A percentile compares a stretch with the other conserved stretches of the same genome.
Evolutionary conservation across 2,329 filamentous ascomycete genomes (phyloP).

Genomic region (Thermothelomyces thermophilus): DNA sequence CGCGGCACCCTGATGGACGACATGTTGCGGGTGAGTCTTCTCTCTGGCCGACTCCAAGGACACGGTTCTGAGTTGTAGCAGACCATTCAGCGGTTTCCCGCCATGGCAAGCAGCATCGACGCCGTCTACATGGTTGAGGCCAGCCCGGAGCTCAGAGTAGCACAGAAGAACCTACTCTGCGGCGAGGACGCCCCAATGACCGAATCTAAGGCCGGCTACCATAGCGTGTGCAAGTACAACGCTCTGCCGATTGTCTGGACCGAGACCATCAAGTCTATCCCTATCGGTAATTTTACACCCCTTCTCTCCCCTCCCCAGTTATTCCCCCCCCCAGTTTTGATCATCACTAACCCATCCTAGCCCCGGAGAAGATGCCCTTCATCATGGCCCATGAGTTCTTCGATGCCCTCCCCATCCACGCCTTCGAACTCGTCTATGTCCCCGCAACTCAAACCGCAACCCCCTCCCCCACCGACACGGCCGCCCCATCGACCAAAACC

Average conservation of each 20-base stretch:
- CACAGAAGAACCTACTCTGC: conserved; percentile 78
- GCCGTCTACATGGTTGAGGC: conserved; percentile 93
- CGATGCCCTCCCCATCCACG: conserved; percentile 92
- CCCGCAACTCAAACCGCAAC: conserved; percentile 29
- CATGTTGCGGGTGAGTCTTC: conserved; percentile 66
- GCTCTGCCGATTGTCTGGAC: conserved; percentile 78
- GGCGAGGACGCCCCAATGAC: conserved; percentile 60
- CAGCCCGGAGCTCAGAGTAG: conserved; percentile 67
- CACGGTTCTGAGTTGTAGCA: conserved; percentile 31
- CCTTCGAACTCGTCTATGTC: conserved; percentile 69
- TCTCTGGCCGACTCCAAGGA: neutral
- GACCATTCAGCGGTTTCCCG: conserved; percentile 79
- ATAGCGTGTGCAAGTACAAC: conserved; percentile 69
- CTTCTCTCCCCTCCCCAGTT: conserved; percentile 2
- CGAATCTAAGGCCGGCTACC: conserved; percentile 66
- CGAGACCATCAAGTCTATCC: conserved; percentile 79
- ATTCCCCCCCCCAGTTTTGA: conserved; percentile 4
- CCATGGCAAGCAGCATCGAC: conserved; percentile 69
- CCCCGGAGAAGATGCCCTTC: conserved; percentile 69
- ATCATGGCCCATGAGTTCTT: conserved; percentile 98
- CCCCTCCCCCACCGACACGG: conserved; percentile 37
- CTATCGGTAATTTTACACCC: conserved; percentile 49
- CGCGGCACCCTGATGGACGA: conserved; percentile 96
- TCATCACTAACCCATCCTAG: conserved; percentile 31
- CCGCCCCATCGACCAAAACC: conserved; percentile 35